Evolutionary conservation across 805 yeast genomes (phyloP), one percentile per base, ranked within the genome.

Genomic region (Monosporozyma aerobia): DNA sequence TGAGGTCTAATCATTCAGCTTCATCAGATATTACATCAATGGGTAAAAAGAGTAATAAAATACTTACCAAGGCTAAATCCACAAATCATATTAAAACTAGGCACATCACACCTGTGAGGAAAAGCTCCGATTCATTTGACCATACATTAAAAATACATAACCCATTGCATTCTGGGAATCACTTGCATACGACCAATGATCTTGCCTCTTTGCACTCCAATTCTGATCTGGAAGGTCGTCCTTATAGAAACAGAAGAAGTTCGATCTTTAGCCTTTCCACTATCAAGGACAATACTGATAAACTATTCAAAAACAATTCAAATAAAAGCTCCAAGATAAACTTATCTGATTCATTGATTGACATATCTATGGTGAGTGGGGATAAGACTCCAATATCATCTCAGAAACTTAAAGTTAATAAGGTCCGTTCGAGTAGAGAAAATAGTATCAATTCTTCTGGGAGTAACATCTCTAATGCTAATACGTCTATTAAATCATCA

Each of bases 171-270:
- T 48, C 6, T 37, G 27, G 27, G 52, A 51, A 25, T 48, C 48
- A 19, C 9, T 41, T n/a, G 47, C 44, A 25, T 30, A 48, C 25
- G 32, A 39, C 13, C 8, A 30, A 19, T 16, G 16, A 13, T 55
- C 61, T 22, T 51, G 47, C 30, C 55, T 55, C 33, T 58, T 59
- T 50, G 30, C 54, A 46, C 52, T 55, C 44, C 53, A 59, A 9
- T 52, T 53, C 25, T 16, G 52, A 11, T 59, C 59, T 29, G 53
- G 47, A 54, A 46, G 48, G 47, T 54, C n/a, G 54, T 48, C 40
- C 55, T 51, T 30, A 48, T 11, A 43, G 44, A n/a, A 48, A 40
- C 10, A 49, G 55, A 29, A 51, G 50, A 37, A 51, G 51, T 22
- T 54, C 57, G n/a, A 19, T 50, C 8, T 43, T 52, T 16, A 49